phyloP scores from a whole-genome alignment of 768 basidiomycete species.

The Asterophora lycoperdoides region DNA sequence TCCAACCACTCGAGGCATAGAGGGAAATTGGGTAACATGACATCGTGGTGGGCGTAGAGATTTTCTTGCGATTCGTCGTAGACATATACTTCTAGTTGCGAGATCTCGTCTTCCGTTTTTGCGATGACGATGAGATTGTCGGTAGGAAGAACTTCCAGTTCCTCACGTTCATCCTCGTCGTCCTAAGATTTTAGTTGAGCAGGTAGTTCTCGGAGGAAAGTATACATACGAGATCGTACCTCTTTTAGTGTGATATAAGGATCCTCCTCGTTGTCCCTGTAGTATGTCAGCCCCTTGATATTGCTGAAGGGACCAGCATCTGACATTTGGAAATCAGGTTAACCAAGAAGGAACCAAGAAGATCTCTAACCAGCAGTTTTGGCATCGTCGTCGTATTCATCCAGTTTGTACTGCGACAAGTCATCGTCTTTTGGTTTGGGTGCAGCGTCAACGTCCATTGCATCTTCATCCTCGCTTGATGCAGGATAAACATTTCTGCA shows the following conservation, averaged over 20 bases:
- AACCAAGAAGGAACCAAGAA: slow-evolving; percentile 1
- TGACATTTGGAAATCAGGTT: slow-evolving; percentile 24
- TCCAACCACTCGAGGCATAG: slow-evolving; percentile 99
- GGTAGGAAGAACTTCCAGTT: slow-evolving; percentile 82
- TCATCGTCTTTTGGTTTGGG: slow-evolving; percentile 49
- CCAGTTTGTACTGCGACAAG: slow-evolving; percentile 83
- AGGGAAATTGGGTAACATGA: slow-evolving; percentile 96
- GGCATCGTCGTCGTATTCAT: slow-evolving; percentile 85
- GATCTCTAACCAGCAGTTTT: slow-evolving; percentile 28
- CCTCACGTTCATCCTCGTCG: slow-evolving; percentile 80
- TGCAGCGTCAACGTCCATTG: slow-evolving; percentile 59
- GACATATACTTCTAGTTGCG: slow-evolving; percentile 92
- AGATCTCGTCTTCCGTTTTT: slow-evolving; percentile 95
- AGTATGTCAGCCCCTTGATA: slow-evolving; percentile 91
- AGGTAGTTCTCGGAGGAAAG: neutral
- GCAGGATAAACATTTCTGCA: neutral
- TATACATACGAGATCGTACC: slow-evolving; percentile 40
- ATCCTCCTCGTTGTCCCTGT: slow-evolving; percentile 88
- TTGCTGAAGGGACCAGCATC: slow-evolving; percentile 85
- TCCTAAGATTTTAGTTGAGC: slow-evolving; percentile 34
- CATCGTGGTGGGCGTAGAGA: slow-evolving; percentile 94
- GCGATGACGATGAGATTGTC: slow-evolving; percentile 92
- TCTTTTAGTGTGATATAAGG: slow-evolving; percentile 97
- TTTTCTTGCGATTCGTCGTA: slow-evolving; percentile 92
- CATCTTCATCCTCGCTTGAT: slow-evolving; percentile 38